Evolutionary conservation across 352 stramenopile species (phyloP).

Genomic region (Elongisporangium senticosum): DNA sequence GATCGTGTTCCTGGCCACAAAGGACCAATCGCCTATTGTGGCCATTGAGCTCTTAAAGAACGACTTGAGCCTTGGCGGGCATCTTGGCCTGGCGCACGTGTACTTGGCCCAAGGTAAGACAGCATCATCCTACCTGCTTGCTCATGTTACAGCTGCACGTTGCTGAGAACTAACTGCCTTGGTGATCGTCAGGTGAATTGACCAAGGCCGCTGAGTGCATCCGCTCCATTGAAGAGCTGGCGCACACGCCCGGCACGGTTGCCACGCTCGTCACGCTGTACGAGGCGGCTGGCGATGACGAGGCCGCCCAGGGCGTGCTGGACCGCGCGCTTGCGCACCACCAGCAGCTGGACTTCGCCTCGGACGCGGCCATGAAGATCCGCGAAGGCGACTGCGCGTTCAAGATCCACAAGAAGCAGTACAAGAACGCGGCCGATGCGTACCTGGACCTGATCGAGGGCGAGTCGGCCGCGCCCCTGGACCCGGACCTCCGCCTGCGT

Average conservation of each 20-base stretch:
- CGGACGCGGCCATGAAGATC: constrained; percentile 57
- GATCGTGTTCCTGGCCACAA: constrained; percentile 58
- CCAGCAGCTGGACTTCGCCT: constrained; percentile 47
- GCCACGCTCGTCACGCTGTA: constrained; percentile 74
- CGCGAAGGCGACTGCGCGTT: constrained; percentile 73
- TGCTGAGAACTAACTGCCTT: not conserved
- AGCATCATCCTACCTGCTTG: not conserved
- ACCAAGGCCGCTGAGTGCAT: constrained; percentile 53
- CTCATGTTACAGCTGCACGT: not conserved
- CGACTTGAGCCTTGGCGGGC: constrained; percentile 50
- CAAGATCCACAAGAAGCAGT: constrained; percentile 79
- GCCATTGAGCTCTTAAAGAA: constrained; percentile 43
- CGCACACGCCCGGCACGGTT: constrained; percentile 67
- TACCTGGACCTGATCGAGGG: constrained; percentile 71
- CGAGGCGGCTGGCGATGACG: constrained; percentile 50
- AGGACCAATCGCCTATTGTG: constrained; percentile 48
- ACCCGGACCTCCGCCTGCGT: constrained; percentile 65
- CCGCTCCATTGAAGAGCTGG: constrained; percentile 54
- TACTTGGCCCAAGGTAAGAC: constrained; percentile 42
- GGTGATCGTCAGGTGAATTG: constrained; percentile 12
- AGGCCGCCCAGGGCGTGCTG: constrained; percentile 45
- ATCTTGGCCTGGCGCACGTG: constrained; percentile 67
- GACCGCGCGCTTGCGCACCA: constrained; percentile 46
- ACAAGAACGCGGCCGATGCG: constrained; percentile 47
- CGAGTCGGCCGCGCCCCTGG: constrained; percentile 45